Conservation (phyloP, 176 grass and related monocot species). For the Phyllostachys edulis region DNA sequence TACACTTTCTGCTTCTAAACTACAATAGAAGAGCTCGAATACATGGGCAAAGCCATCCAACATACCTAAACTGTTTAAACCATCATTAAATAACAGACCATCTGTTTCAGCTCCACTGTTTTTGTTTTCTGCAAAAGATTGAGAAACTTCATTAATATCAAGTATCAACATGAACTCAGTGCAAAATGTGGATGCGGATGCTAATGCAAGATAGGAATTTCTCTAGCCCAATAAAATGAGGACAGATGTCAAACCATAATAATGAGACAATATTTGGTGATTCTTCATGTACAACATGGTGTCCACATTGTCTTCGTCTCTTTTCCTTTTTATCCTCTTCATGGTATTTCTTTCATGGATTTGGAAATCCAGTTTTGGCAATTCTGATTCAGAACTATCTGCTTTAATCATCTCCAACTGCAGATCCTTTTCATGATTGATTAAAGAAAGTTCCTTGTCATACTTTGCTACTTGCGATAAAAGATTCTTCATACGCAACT, state of each 20-base stretch:
- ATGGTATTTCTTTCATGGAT: constrained; percentile 50
- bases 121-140: constrained; percentile 33
- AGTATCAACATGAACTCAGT: constrained; percentile 1
- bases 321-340: constrained; percentile 68
- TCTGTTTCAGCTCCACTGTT: constrained; percentile 48
- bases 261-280: constrained; percentile 60
- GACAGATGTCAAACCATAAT: constrained; percentile 55
- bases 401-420: constrained; percentile 62
- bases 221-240: constrained; percentile 1
- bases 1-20: not conserved
- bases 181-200: constrained; percentile 4
- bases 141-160: not conserved
- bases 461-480: constrained; percentile 65
- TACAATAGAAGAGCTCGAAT: not conserved
- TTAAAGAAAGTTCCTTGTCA: constrained; percentile 68
- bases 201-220: not conserved
- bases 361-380: constrained; percentile 31
- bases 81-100: constrained; percentile 52
- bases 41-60: not conserved
- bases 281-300: constrained; percentile 41
- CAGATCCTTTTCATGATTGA: constrained; percentile 67
- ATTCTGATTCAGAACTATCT: constrained; percentile 51
- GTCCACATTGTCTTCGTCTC: constrained; percentile 46
- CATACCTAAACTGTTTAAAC: constrained; percentile 35
- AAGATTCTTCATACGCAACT: constrained; percentile 70